Percentiles rank a stretch among this genome's conserved stretches.
Conservation (phyloP, 371 early-diverging fungal species). For the Zychaea mexicana region DNA sequence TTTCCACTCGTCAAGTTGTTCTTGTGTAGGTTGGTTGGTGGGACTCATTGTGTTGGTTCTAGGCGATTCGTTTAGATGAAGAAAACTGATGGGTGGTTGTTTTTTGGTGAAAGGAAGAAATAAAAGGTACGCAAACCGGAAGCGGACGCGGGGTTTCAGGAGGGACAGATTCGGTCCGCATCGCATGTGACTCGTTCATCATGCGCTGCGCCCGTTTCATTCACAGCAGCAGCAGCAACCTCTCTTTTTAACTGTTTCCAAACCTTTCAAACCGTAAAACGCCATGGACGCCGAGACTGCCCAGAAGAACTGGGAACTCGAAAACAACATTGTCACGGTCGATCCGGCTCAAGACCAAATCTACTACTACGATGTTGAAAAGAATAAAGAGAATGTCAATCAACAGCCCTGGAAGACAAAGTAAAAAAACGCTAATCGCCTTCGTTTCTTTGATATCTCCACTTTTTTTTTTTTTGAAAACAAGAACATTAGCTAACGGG, state of each 20-base stretch:
- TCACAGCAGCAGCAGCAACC: too few species aligned
- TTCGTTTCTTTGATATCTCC: not conserved
- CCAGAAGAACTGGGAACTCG: conserved; percentile 81
- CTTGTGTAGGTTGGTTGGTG: conserved; percentile 49
- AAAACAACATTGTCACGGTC: conserved; percentile 77
- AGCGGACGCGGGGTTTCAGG: not conserved
- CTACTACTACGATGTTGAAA: conserved; percentile 74
- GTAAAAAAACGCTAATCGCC: conserved; percentile 41
- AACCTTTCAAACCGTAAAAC: not conserved
- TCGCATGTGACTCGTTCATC: conserved; percentile 2
- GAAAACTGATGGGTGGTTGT: not conserved
- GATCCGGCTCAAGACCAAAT: conserved; percentile 75
- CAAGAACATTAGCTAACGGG: too few species aligned
- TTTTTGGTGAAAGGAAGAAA: not conserved
- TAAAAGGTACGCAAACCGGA: not conserved
- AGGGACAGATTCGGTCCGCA: too few species aligned
- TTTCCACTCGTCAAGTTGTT: conserved; percentile 74
- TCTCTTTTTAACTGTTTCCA: not conserved
- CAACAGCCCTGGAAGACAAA: conserved; percentile 83
- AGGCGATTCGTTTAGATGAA: too few species aligned
- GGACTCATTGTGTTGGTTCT: conserved; percentile 19
- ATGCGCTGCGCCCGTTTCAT: not conserved
- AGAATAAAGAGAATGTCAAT: conserved; percentile 63
- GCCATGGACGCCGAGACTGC: conserved; percentile 48
- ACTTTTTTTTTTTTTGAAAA: not conserved